These are phyloP conservation scores for Boletus sp. DNA, from an alignment of 1,284 basidiomycete species.

Conservation along the genomic window DNA sequence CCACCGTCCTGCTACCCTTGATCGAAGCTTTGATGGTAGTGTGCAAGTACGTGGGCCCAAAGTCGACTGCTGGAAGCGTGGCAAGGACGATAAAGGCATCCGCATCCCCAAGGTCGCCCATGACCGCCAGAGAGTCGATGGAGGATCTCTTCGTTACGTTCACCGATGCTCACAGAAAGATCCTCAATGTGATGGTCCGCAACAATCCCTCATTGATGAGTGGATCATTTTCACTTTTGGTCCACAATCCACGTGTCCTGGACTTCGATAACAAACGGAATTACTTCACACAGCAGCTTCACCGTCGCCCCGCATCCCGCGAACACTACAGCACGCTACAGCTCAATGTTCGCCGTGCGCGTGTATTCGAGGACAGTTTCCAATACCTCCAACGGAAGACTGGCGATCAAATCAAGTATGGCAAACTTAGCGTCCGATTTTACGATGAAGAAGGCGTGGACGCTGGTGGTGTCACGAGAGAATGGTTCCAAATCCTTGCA, in stretches of 20 bases:
- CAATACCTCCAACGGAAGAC: conserved; percentile 86
- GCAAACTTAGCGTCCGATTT: conserved; percentile 96
- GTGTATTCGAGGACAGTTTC: conserved; percentile 98
- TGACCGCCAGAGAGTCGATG: conserved; percentile 67
- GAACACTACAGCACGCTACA: conserved; percentile 86
- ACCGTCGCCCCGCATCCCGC: conserved; percentile 76
- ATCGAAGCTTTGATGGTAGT: conserved; percentile 98
- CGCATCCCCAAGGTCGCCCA: conserved; percentile 65
- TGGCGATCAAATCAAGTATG: conserved; percentile 97
- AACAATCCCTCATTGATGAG: conserved; percentile 98
- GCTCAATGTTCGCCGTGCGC: conserved; percentile 88
- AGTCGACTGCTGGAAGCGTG: conserved; percentile 42
- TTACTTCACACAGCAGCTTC: conserved; percentile 97
- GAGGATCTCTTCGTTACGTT: conserved; percentile 92
- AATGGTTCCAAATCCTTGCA: conserved; percentile 98
- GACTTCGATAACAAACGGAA: conserved; percentile 99
- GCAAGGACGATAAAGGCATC: conserved; percentile 55
- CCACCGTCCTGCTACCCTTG: conserved; percentile 86
- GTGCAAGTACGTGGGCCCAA: conserved; percentile 87
- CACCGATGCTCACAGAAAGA: conserved; percentile 93
- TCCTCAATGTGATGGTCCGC: conserved; percentile 96
- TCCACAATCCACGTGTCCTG: conserved; percentile 94
- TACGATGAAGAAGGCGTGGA: conserved; percentile 98
- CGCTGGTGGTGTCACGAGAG: conserved; percentile 96
- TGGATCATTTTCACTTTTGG: conserved; percentile 95